Evolutionary conservation across 352 stramenopile genomes (phyloP).

Genomic region (Pythium monospermum): DNA sequence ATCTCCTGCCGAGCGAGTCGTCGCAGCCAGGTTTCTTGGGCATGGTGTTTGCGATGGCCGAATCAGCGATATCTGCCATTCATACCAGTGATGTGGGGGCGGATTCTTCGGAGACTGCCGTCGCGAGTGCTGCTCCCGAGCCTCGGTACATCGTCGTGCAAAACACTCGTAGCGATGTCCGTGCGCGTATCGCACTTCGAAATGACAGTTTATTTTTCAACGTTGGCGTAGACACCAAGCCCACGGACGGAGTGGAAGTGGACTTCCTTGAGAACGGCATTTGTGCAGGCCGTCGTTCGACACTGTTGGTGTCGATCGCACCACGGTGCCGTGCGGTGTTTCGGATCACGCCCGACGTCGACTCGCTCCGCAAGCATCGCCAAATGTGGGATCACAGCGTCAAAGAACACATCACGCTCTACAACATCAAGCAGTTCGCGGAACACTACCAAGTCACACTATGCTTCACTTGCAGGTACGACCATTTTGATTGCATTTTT

Average conservation of each 20-base stretch:
- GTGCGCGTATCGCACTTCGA: conserved; percentile 63
- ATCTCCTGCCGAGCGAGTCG: conserved; percentile 23
- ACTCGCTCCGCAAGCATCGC: conserved; percentile 66
- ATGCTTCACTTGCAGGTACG: conserved; percentile 84
- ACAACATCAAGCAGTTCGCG: conserved; percentile 89
- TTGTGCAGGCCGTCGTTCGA: conserved; percentile 57
- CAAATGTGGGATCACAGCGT: conserved; percentile 85
- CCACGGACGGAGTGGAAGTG: conserved; percentile 35
- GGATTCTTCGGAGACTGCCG: no score
- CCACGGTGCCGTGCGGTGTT: conserved; percentile 55
- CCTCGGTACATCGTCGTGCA: conserved; percentile 76
- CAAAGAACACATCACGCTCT: conserved; percentile 85
- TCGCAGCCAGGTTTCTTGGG: conserved; percentile 74
- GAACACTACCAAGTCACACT: conserved; percentile 85
- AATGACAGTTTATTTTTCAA: conserved; percentile 88
- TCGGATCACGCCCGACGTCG: conserved; percentile 61
- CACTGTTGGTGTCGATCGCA: conserved; percentile 64
- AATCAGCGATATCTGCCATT: conserved; percentile 32
- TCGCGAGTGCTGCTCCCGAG: no score
- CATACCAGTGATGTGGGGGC: not conserved
- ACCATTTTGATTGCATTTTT: not conserved
- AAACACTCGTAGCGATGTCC: conserved; percentile 62
- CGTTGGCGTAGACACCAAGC: conserved; percentile 42
- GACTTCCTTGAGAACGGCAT: conserved; percentile 68
- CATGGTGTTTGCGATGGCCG: conserved; percentile 74